Evolutionary conservation across 208 protist species (phyloP).

Genomic region (Acanthamoeba castellanii): DNA sequence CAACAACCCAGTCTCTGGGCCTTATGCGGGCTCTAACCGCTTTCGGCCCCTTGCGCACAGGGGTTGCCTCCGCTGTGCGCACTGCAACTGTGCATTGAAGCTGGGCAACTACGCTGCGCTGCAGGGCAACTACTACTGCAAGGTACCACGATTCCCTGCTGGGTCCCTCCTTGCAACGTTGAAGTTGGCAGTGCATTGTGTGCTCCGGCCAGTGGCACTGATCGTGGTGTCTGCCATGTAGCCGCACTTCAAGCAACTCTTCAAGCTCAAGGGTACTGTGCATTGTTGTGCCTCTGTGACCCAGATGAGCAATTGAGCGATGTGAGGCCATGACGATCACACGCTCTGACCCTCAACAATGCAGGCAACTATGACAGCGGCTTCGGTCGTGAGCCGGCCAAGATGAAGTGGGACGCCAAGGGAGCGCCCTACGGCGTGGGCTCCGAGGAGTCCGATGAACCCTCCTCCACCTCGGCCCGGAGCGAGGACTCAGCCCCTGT

Average conservation of each 20-base stretch:
- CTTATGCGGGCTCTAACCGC: neutral
- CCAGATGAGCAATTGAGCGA: neutral
- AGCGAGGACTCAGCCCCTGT: too few species aligned
- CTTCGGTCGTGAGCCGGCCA: slow-evolving; percentile 49
- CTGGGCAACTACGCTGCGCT: slow-evolving; percentile 68
- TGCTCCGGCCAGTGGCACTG: too few species aligned
- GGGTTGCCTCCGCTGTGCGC: slow-evolving; percentile 53
- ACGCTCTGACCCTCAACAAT: neutral
- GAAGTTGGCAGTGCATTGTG: too few species aligned
- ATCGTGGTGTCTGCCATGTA: too few species aligned
- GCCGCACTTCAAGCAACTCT: slow-evolving; percentile 47
- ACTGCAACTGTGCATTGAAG: slow-evolving; percentile 56
- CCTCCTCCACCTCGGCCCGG: neutral
- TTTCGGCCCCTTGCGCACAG: neutral
- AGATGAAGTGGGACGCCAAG: slow-evolving; percentile 53
- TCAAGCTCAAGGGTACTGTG: slow-evolving; percentile 58
- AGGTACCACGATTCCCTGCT: neutral
- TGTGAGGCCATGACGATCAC: neutral
- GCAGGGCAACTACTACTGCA: slow-evolving; percentile 68
- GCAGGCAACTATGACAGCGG: slow-evolving; percentile 63
- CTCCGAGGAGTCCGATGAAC: neutral
- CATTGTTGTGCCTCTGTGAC: neutral
- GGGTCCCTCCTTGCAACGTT: neutral
- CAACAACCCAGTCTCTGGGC: neutral
- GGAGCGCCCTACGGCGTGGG: neutral